These are phyloP conservation scores for Papiliotrema terrestris DNA, from an alignment of 1,284 basidiomycete genomes.

Conservation along the genomic window DNA sequence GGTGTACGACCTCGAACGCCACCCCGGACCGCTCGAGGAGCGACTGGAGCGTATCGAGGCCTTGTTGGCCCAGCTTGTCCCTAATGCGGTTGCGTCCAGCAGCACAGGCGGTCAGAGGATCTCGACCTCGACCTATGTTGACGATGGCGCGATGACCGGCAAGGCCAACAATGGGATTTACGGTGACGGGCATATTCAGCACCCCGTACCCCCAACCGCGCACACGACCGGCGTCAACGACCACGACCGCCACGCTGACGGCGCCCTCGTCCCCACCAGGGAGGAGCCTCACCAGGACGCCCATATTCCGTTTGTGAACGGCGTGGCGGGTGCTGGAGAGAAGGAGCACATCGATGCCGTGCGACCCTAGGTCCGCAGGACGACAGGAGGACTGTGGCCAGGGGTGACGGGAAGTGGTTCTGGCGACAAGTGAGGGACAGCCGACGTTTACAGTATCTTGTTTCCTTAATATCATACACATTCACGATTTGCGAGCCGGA, in stretches of 20 bases:
- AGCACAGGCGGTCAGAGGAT: not conserved
- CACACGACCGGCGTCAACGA: too few species aligned
- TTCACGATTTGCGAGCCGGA: too few species aligned
- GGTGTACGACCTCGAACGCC: conserved; percentile 28
- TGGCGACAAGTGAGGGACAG: too few species aligned
- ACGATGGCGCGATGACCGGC: conserved; percentile 10
- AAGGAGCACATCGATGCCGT: not conserved
- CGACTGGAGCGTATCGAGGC: conserved; percentile 28
- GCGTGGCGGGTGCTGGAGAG: conserved; percentile 3
- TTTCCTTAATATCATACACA: too few species aligned
- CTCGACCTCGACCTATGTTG: conserved; percentile 20
- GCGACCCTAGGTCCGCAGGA: not conserved
- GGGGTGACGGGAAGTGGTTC: too few species aligned
- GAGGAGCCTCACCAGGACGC: not conserved
- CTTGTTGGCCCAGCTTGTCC: conserved; percentile 21
- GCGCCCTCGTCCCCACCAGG: not conserved
- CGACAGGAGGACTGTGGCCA: too few species aligned
- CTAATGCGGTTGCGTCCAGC: not conserved
- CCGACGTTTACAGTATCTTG: too few species aligned
- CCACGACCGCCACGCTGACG: too few species aligned
- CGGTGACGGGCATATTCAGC: too few species aligned
- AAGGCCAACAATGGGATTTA: not conserved
- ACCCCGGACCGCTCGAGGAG: conserved; percentile 14
- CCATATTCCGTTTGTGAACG: conserved; percentile 1
- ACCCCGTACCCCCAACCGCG: too few species aligned